These are phyloP conservation scores for Tetrahymena elliotti DNA, from an alignment of 73 alveolate species.

Conservation along the genomic window DNA sequence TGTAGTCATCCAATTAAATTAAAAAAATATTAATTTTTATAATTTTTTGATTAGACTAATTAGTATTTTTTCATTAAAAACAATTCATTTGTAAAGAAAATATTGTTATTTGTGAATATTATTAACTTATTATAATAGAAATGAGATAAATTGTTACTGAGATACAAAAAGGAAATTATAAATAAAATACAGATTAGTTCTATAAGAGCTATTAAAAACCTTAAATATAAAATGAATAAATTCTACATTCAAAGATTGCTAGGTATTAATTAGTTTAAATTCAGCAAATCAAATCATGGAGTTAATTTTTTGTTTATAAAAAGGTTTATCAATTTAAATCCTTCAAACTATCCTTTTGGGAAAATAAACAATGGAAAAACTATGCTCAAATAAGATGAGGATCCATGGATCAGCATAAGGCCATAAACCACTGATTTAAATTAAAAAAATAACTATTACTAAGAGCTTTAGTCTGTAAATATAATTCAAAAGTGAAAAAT, in stretches of 20 bases:
- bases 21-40: too few species aligned
- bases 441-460: background rate
- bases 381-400: background rate
- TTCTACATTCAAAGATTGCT: background rate
- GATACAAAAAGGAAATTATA: background rate
- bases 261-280: background rate
- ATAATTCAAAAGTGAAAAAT: background rate
- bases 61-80: background rate
- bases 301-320: background rate
- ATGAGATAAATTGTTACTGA: background rate
- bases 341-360: background rate
- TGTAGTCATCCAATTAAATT: too few species aligned
- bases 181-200: background rate
- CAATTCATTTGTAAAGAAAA: background rate
- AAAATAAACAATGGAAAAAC: background rate
- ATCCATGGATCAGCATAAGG: background rate
- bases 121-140: background rate
- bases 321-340: background rate
- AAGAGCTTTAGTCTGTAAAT: background rate
- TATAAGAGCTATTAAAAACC: background rate
- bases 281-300: background rate
- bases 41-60: too few species aligned
- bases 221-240: background rate
- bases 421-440: background rate
- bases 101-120: too few species aligned